Conservation (phyloP, 2,329 filamentous ascomycete genomes). For the Cryphonectria radicalis region DNA sequence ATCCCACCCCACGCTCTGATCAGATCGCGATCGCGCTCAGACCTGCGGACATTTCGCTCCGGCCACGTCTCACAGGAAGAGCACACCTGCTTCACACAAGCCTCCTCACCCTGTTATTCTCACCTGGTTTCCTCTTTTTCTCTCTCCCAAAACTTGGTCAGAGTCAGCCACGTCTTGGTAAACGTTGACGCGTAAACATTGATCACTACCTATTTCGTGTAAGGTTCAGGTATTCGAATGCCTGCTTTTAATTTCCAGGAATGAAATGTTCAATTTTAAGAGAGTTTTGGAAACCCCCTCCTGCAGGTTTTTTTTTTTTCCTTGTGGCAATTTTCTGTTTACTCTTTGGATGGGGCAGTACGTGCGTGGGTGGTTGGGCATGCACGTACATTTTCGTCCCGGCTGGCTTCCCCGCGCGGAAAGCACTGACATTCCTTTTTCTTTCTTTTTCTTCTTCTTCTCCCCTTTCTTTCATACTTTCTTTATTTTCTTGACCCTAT, state of each 20-base stretch:
- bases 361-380: background rate
- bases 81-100: background rate
- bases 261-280: background rate
- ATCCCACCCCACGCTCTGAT: background rate
- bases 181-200: background rate
- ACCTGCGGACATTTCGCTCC: slow-evolving; percentile 6
- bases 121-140: background rate
- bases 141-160: background rate
- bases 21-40: slow-evolving; percentile 6
- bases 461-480: background rate
- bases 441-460: background rate
- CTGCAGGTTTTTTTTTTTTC: too few relatives aligned
- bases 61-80: background rate
- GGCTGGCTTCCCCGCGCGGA: background rate
- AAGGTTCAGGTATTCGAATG: background rate
- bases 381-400: background rate
- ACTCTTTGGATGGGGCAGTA: background rate
- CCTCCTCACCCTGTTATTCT: background rate
- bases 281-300: background rate
- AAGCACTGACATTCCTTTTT: background rate
- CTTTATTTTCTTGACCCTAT: background rate
- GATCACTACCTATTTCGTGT: background rate
- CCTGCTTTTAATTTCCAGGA: background rate
- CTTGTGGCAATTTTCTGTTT: background rate
- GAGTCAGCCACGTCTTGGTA: background rate